Evolutionary conservation across 2,329 filamentous ascomycete genomes (phyloP), one percentile per base, ranked within the genome.

Genomic region (Raffaelea arxii): DNA sequence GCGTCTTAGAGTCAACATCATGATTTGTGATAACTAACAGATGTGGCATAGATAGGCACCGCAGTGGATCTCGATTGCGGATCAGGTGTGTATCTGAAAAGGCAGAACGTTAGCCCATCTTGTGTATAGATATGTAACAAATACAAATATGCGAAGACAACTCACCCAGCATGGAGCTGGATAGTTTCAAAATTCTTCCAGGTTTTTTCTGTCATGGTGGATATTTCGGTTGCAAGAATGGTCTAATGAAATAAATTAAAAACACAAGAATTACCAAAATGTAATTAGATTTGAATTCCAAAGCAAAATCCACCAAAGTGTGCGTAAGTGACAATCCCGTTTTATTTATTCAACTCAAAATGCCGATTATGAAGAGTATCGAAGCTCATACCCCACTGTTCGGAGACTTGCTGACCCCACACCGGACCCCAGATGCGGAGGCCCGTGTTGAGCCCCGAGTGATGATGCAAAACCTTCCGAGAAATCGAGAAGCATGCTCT

Each of bases 1-100:
- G 7, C 23, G 23, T 14, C 3, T 39, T 24, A 10, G 6, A 10
- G n/a, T 37, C 9, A 12, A 43, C 18, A 23, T 21, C 12, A 24
- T 62, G 14, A 36, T 12, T n/a, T 6, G 19, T n/a, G 6, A 7
- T 36, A 6, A 78, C 80, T 51, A 49, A 77, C 75, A 14, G 83
- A 91, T 6, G 90, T 89, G 11, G 90, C 88, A 63, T 97, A 97
- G 62, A 97, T 96, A 44, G 91, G 91, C 5, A 95, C 89, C 44
- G 90, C 91, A 58, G 91, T 80, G 22, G 91, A 76, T 50, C 92
- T 91, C 51, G 91, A 95, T 2, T 81, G 65, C 23, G 85, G 69
- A 62, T 97, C 91, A 23, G 86, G 80, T 57, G 81, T 36, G 32
- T 36, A 36, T 36, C 32, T 36, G 32, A n/a, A n/a, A n/a, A n/a